Base-by-base conservation (phyloP, 257 asterid genomes). In the Lavandula angustifolia region DNA sequence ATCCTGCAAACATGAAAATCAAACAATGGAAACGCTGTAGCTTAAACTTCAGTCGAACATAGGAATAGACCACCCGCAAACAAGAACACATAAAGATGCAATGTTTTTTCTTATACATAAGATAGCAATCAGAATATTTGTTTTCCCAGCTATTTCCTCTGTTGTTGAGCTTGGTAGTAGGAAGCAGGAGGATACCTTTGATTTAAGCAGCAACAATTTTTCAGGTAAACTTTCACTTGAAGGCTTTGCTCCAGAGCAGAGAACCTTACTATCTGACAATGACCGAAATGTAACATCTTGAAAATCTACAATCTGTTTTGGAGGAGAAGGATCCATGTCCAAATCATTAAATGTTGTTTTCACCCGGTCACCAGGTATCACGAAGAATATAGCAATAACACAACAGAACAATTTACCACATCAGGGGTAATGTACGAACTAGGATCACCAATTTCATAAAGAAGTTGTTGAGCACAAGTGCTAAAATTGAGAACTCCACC, bases 391-490 rank as follows among this genome's bases (percentile, higher is more conserved):
- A 40, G 8, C 29, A 10, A 62, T 68, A 62, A 40, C 14, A 64
- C 57, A 54, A 40, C 12, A 37, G 49, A 47, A 51, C 40, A 64
- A 70, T 76, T 65, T 78, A 91, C 99, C 87, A 90, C 95, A 74
- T 94, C 97, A 6, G 99, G 99, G 46, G 97, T 94, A 63, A 86
- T 77, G 81, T 90, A 94, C 41, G 87, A 80, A 75, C 96, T 73
- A 67, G 99, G 97, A 81, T 90, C 92, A 72, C 97, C 96, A 66
- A 94, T 75, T 82, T 94, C 99, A 75, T 94, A 90, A n/a, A 94
- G 96, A 76, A 94, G 96, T 77, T 94, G 99, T 75, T 94, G 78
- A 4, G 95, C 87, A 49, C 99, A 94, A 63, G 97, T 94, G 85
- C 76, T 80, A 55, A 69, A 73, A 70, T 84, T 80, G 17, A 94